Conservation (phyloP, 176 grass and related monocot genomes). For the Eleusine indica region DNA sequence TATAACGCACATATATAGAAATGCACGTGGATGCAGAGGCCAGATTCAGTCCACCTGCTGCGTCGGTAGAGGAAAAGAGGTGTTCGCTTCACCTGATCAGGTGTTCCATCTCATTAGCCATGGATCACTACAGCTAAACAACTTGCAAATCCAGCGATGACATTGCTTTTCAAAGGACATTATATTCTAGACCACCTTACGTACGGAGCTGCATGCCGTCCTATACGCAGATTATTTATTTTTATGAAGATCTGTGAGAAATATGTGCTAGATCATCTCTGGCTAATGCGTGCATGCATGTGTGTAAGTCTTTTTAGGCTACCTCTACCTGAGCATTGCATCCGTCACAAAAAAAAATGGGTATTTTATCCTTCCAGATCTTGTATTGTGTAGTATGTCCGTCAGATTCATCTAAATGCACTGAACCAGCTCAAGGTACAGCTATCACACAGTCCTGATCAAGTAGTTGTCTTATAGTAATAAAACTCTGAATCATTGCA, state of each 20-base stretch:
- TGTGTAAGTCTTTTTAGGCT: background rate
- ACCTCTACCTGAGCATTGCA: background rate
- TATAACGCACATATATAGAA: background rate
- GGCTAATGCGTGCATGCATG: background rate
- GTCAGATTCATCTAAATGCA: background rate
- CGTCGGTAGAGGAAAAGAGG: background rate
- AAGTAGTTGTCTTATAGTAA: slow-evolving; percentile 2
- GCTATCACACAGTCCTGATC: background rate
- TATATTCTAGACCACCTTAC: background rate
- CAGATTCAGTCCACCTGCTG: slow-evolving; percentile 5
- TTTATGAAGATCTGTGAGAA: background rate
- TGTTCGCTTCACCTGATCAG: slow-evolving; percentile 37
- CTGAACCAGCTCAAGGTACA: background rate
- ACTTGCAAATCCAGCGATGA: background rate
- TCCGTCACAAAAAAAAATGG: background rate
- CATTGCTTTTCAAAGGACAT: background rate
- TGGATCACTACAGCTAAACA: background rate
- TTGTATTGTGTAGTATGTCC: background rate
- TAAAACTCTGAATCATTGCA: background rate
- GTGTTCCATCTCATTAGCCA: background rate
- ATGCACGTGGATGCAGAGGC: background rate
- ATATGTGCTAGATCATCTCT: background rate
- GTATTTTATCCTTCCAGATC: background rate
- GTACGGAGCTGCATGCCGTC: background rate
- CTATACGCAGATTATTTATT: background rate